These are phyloP conservation scores for Endogone sp. DNA, from an alignment of 192 early-diverging fungal species.

Conservation along the genomic window DNA sequence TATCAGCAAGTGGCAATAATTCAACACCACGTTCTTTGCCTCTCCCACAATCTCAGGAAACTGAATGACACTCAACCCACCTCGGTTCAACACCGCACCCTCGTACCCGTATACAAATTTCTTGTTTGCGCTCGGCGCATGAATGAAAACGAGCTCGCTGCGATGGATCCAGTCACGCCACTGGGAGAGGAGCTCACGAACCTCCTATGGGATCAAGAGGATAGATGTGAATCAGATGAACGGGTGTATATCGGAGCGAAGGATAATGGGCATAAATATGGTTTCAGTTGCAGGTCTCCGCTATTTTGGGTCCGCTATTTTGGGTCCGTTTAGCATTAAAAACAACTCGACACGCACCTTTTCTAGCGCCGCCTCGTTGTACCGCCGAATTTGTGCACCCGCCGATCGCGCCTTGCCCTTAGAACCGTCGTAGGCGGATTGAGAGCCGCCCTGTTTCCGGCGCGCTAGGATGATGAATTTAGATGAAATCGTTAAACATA, in stretches of 20 bases:
- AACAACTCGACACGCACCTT: slow-evolving; percentile 23
- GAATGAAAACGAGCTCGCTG: slow-evolving; percentile 73
- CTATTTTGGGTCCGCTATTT: too few species aligned
- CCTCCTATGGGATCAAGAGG: slow-evolving; percentile 51
- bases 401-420: slow-evolving; percentile 85
- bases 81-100: slow-evolving; percentile 31
- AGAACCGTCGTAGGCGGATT: slow-evolving; percentile 73
- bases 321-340: too few species aligned
- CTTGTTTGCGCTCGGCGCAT: slow-evolving; percentile 55
- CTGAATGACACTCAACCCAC: slow-evolving; percentile 8
- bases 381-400: slow-evolving; percentile 82
- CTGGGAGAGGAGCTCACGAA: slow-evolving; percentile 62
- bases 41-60: slow-evolving; percentile 4
- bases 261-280: too few species aligned
- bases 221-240: not conserved
- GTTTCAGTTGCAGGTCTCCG: too few species aligned
- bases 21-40: slow-evolving; percentile 3
- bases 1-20: slow-evolving; percentile 20
- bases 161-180: slow-evolving; percentile 67
- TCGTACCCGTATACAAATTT: slow-evolving; percentile 51
- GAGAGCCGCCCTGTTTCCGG: slow-evolving; percentile 92
- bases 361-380: slow-evolving; percentile 83
- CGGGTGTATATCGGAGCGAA: too few species aligned
- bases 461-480: slow-evolving; percentile 45
- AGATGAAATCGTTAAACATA: slow-evolving; percentile 5